phyloP scores from a whole-genome alignment of 2,329 filamentous ascomycete species.

The Penicillium hesseltinei region DNA sequence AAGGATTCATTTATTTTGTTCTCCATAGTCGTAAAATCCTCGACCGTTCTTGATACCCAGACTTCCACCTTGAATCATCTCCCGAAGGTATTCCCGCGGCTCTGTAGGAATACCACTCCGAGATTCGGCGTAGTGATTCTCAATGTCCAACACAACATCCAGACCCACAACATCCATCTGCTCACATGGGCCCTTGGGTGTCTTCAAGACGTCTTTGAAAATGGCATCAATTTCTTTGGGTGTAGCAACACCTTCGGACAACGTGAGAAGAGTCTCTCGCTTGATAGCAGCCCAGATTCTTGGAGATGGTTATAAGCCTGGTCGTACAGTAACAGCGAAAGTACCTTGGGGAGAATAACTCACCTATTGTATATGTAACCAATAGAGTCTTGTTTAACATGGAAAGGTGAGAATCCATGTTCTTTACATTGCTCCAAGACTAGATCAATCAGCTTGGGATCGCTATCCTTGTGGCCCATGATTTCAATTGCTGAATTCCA shows the following conservation, averaged over 20 bases:
- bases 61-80: slow-evolving; percentile 32
- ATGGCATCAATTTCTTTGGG: slow-evolving; percentile 41
- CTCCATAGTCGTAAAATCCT: slow-evolving; percentile 36
- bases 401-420: slow-evolving; percentile 40
- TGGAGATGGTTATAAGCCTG: not conserved
- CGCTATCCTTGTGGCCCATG: slow-evolving; percentile 39
- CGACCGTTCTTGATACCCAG: slow-evolving; percentile 34
- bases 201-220: slow-evolving; percentile 39
- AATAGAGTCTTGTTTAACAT: slow-evolving; percentile 37
- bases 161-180: slow-evolving; percentile 45
- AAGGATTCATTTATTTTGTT: not conserved
- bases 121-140: slow-evolving; percentile 40
- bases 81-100: slow-evolving; percentile 34
- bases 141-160: slow-evolving; percentile 43
- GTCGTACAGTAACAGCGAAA: not conserved
- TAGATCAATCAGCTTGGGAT: slow-evolving; percentile 28
- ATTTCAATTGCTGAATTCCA: slow-evolving; percentile 35
- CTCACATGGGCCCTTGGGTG: slow-evolving; percentile 38
- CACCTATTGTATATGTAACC: slow-evolving; percentile 45
- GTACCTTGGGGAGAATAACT: not conserved
- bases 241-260: slow-evolving; percentile 36
- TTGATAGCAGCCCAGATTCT: slow-evolving; percentile 47
- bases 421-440: slow-evolving; percentile 30
- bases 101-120: slow-evolving; percentile 29
- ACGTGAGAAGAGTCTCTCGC: slow-evolving; percentile 38